Evolutionary conservation across 768 basidiomycete genomes (phyloP).

Genomic region (Collybia sordida): DNA sequence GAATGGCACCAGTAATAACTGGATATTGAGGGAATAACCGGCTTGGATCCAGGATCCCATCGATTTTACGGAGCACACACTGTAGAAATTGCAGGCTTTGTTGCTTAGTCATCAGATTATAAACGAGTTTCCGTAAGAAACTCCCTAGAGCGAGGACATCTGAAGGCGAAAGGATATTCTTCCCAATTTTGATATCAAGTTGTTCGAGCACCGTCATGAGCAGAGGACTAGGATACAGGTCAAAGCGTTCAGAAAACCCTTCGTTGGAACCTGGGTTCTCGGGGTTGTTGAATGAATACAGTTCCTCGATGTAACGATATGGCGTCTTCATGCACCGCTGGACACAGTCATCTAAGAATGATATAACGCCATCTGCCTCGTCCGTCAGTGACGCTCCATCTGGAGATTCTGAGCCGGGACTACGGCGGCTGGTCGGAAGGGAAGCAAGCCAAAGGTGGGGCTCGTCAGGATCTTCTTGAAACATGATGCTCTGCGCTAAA

Average conservation of each 20-base stretch:
- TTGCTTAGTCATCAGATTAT: conserved; percentile 57
- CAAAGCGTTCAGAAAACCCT: conserved; percentile 13
- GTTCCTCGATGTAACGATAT: conserved; percentile 81
- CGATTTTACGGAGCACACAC: conserved; percentile 33
- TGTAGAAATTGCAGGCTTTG: conserved; percentile 40
- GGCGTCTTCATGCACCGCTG: conserved; percentile 81
- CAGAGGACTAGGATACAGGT: conserved; percentile 64
- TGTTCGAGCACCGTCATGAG: conserved; percentile 83
- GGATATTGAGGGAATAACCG: conserved; percentile 32
- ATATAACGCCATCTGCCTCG: conserved; percentile 55
- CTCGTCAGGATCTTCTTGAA: conserved; percentile 76
- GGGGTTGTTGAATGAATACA: conserved; percentile 34
- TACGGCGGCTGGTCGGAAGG: conserved; percentile 48
- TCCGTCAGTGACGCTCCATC: conserved; percentile 53
- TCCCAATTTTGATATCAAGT: conserved; percentile 62
- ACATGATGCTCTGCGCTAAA: conserved; percentile 74
- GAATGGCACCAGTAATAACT: conserved; percentile 36
- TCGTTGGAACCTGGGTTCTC: conserved; percentile 6
- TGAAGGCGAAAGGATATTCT: conserved; percentile 52
- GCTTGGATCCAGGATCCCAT: conserved; percentile 25
- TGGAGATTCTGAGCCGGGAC: conserved; percentile 38
- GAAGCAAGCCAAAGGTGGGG: conserved; percentile 71
- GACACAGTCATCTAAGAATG: conserved; percentile 85
- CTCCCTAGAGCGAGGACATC: conserved; percentile 62
- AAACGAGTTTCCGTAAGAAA: conserved; percentile 64